These are phyloP conservation scores for Candida stauntonica DNA, from an alignment of 805 yeast species.

Conservation along the genomic window DNA sequence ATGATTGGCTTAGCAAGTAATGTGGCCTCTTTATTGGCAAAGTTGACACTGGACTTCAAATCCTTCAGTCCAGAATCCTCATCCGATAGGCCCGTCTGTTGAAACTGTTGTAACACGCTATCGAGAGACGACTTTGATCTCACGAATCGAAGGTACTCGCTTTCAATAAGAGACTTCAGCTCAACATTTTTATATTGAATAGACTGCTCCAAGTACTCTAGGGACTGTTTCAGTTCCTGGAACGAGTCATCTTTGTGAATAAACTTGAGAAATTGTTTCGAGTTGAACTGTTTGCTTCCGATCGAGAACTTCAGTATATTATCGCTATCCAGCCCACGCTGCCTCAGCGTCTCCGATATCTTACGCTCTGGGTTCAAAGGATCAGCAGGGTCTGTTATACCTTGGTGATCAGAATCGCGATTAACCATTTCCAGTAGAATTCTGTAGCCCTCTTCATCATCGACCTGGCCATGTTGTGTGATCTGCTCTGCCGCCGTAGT, in stretches of 20 bases:
- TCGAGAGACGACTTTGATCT: conserved; percentile 62
- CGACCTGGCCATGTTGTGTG: conserved; percentile 29
- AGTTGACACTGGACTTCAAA: conserved; percentile 38
- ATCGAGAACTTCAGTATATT: conserved; percentile 45
- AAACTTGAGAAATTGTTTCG: conserved; percentile 49
- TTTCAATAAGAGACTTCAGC: conserved; percentile 47
- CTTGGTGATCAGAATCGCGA: conserved; percentile 24
- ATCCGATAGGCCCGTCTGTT: conserved; percentile 30
- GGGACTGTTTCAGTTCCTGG: conserved; percentile 43
- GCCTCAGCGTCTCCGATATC: conserved; percentile 37
- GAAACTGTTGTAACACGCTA: conserved; percentile 51
- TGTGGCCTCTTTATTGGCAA: conserved; percentile 50
- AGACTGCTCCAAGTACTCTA: conserved; percentile 44
- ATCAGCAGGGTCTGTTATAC: conserved; percentile 39
- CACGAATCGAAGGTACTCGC: conserved; percentile 61
- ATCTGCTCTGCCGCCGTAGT: conserved; percentile 21
- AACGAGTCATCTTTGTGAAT: conserved; percentile 54
- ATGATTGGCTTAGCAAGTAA: conserved; percentile 56
- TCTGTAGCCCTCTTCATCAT: conserved; percentile 15
- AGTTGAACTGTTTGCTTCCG: conserved; percentile 55
- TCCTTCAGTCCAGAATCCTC: conserved; percentile 29
- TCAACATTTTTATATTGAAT: conserved; percentile 47
- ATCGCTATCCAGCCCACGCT: conserved; percentile 12
- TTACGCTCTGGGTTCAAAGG: conserved; percentile 53
- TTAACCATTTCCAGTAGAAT: conserved; percentile 20